Evolutionary conservation across 2,329 filamentous ascomycete genomes (phyloP), one percentile per base, ranked within the genome.

Genomic region (Venturia pyrina): DNA sequence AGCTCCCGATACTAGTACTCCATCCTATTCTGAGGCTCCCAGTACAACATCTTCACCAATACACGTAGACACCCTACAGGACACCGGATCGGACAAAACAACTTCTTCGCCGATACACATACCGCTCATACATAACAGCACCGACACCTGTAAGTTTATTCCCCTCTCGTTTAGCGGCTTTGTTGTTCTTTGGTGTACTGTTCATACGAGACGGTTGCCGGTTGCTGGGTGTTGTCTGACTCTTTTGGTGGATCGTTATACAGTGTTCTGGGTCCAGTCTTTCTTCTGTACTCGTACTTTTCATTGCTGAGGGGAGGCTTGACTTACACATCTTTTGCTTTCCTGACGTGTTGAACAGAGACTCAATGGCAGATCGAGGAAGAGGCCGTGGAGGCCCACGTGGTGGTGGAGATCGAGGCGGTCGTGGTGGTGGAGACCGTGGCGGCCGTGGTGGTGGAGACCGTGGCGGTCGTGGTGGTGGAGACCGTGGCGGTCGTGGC

Each of bases 401-500:
- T 28, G 28, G 28, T 28, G 28, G 28, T 28, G 28, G 28, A 28
- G 28, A 28, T 4, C 28, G 28, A 28, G n/a, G n/a, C n/a, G n/a
- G n/a, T n/a, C n/a, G n/a, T n/a, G n/a, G n/a, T n/a, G n/a, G n/a
- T n/a, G n/a, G n/a, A n/a, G n/a, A n/a, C n/a, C n/a, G n/a, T n/a
- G n/a, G n/a, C n/a, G n/a, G n/a, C n/a, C 41, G 62, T 11, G 67
- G 66, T 37, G 34, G 5, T 37, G 34, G 34, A 37, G 10, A 37
- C 34, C 34, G 34, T 5, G 37, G 37, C 37, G 37, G 37, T 40
- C 41, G 62, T 13, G 67, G 66, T 65, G 62, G 62, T 19, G 34
- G 65, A 43, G 66, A 62, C 46, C 57, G 61, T 28, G 63, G 56
- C 48, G 34, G 24, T 41, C 15, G 63, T 62, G 24, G 68, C 53